Percentiles rank a stretch among this genome's conserved stretches.
phyloP scores from a whole-genome alignment of 345 rosid species.

The Citropsis articulata region DNA sequence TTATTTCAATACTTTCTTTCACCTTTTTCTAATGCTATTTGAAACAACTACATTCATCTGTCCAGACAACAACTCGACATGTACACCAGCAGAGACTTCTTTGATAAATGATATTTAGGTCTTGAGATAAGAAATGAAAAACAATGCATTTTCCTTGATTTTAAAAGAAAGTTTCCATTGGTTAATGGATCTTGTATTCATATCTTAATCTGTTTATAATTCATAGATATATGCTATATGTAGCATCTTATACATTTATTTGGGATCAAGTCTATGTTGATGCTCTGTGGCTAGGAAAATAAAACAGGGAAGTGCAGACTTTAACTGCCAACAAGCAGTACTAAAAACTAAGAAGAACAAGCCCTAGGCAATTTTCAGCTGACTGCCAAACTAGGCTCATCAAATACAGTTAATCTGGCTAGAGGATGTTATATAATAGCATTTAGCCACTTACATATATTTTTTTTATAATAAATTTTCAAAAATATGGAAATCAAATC shows the following conservation, averaged over 20 bases:
- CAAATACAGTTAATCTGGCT: background rate
- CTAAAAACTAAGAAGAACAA: background rate
- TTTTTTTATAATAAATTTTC: background rate
- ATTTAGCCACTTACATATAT: background rate
- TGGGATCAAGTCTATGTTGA: background rate
- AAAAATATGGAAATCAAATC: background rate
- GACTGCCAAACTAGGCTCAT: background rate
- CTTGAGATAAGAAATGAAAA: background rate
- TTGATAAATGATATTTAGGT: background rate
- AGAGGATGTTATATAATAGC: background rate
- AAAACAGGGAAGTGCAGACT: background rate
- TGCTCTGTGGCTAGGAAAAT: background rate
- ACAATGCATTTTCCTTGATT: background rate
- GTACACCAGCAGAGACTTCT: background rate
- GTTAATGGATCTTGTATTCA: background rate
- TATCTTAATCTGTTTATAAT: background rate
- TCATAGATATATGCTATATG: background rate
- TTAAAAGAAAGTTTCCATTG: background rate
- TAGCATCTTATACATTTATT: background rate
- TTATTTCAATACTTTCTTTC: background rate
- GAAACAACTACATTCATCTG: background rate
- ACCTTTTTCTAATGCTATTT: background rate
- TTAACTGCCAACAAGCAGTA: background rate
- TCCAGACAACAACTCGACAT: background rate
- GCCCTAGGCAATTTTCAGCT: background rate